Percentiles rank a stretch among this genome's conserved stretches.
Evolutionary conservation across 352 stramenopile genomes (phyloP).

Genomic region (Poterioochromonas sp.): DNA sequence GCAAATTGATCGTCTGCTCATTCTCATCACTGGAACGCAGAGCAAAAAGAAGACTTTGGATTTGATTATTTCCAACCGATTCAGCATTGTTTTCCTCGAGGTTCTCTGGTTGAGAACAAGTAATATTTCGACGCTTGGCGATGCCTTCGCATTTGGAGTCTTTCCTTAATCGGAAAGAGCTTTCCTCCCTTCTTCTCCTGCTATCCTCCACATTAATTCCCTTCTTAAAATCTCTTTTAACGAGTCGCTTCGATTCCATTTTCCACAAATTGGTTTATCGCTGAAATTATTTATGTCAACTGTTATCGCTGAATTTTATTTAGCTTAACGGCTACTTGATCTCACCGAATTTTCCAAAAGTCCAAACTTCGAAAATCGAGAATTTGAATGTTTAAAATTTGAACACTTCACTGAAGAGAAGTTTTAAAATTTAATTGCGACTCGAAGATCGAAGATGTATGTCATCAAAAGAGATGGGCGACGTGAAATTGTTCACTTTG

Average conservation of each 20-base stretch:
- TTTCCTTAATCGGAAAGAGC: constrained; percentile 55
- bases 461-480: constrained; percentile 85
- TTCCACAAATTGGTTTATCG: no score
- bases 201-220: constrained; percentile 46
- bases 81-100: not conserved
- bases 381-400: no score
- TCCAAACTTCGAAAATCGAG: no score
- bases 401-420: no score
- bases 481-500: constrained; percentile 87
- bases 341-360: no score
- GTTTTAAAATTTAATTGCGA: no score
- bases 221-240: constrained; percentile 46
- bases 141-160: constrained; percentile 55
- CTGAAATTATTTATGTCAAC: no score
- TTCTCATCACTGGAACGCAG: not conserved
- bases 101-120: not conserved
- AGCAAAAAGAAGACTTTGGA: not conserved
- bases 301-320: no score
- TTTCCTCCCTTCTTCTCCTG: constrained; percentile 53
- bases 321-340: no score
- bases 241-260: no score
- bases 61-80: not conserved
- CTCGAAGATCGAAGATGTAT: constrained; percentile 70
- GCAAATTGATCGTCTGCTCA: constrained; percentile 40
- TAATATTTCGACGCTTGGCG: constrained; percentile 44